phyloP scores from a whole-genome alignment of 2,329 filamentous ascomycete genomes.

The Geosmithia putterillii region DNA sequence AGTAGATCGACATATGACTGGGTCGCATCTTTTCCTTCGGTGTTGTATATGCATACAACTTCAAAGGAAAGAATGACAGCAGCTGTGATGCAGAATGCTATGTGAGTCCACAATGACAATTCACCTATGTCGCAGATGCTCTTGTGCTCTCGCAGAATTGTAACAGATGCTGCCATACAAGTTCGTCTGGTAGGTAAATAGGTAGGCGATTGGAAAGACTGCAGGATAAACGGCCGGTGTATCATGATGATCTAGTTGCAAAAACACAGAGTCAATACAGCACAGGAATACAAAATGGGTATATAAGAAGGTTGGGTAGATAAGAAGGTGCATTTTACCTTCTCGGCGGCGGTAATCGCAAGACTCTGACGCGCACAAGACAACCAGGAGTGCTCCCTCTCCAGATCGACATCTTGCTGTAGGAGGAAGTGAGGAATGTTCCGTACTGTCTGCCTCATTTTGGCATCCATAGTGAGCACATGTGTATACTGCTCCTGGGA shows the following conservation, averaged over 20 bases:
- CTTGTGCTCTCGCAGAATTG: conserved; percentile 19
- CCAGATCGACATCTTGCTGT: too few species aligned
- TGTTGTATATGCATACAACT: not conserved
- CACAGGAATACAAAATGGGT: not conserved
- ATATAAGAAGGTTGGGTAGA: not conserved
- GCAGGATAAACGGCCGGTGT: conserved; percentile 21
- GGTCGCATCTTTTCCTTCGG: not conserved
- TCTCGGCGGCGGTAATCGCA: conserved; percentile 23
- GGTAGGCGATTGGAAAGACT: conserved; percentile 15
- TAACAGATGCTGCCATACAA: conserved; percentile 23
- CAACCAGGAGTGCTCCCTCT: conserved; percentile 9
- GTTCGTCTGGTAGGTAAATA: conserved; percentile 20
- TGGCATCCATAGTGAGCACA: too few species aligned
- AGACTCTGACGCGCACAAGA: conserved; percentile 19
- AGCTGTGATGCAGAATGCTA: conserved; percentile 14
- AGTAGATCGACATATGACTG: not conserved
- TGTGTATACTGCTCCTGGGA: too few species aligned
- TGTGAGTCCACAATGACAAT: conserved; percentile 13
- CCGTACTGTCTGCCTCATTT: too few species aligned
- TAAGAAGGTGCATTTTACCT: conserved; percentile 4
- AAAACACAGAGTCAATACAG: not conserved
- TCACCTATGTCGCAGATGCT: conserved; percentile 7
- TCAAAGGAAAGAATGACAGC: conserved; percentile 16
- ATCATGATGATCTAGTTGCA: conserved; percentile 22
- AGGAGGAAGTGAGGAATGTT: too few species aligned